phyloP scores from a whole-genome alignment of 2,329 filamentous ascomycete species.

The Cladophialophora carrionii region DNA sequence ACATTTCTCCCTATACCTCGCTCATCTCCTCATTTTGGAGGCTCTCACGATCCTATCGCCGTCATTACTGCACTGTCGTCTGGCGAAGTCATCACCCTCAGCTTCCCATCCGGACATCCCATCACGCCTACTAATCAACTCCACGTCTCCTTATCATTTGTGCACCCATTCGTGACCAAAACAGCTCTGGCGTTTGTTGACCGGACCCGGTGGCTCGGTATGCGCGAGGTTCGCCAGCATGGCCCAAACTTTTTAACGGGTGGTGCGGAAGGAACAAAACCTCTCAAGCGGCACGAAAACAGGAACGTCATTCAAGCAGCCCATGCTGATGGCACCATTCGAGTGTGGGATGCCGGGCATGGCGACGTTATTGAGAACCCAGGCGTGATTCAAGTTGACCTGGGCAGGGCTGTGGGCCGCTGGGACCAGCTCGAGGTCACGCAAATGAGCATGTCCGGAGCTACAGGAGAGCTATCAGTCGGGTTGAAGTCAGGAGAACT shows the following conservation, averaged over 20 bases:
- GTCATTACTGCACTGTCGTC: slow-evolving; percentile 78
- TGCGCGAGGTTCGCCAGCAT: slow-evolving; percentile 80
- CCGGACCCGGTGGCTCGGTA: slow-evolving; percentile 81
- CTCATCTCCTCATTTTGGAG: slow-evolving; percentile 79
- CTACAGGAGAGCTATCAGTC: slow-evolving; percentile 80
- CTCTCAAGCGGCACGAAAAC: slow-evolving; percentile 75
- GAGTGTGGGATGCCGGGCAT: slow-evolving; percentile 90
- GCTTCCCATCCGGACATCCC: slow-evolving; percentile 87
- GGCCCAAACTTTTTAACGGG: slow-evolving; percentile 79
- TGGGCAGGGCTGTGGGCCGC: slow-evolving; percentile 79
- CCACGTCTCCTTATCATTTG: slow-evolving; percentile 81
- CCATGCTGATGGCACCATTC: slow-evolving; percentile 88
- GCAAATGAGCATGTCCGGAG: slow-evolving; percentile 76
- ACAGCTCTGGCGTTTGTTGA: slow-evolving; percentile 73
- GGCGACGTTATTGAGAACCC: slow-evolving; percentile 92
- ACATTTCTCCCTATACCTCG: slow-evolving; percentile 85
- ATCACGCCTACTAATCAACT: slow-evolving; percentile 92
- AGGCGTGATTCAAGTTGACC: slow-evolving; percentile 78
- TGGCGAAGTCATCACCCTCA: slow-evolving; percentile 85
- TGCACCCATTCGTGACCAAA: slow-evolving; percentile 84
- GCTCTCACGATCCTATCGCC: slow-evolving; percentile 88
- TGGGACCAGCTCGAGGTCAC: slow-evolving; percentile 76
- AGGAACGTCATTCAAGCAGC: slow-evolving; percentile 84
- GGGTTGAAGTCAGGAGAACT: slow-evolving; percentile 84
- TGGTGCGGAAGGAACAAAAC: slow-evolving; percentile 71